Base-by-base conservation (phyloP, 164 flowering plant genomes). In the Annona cherimola region DNA sequence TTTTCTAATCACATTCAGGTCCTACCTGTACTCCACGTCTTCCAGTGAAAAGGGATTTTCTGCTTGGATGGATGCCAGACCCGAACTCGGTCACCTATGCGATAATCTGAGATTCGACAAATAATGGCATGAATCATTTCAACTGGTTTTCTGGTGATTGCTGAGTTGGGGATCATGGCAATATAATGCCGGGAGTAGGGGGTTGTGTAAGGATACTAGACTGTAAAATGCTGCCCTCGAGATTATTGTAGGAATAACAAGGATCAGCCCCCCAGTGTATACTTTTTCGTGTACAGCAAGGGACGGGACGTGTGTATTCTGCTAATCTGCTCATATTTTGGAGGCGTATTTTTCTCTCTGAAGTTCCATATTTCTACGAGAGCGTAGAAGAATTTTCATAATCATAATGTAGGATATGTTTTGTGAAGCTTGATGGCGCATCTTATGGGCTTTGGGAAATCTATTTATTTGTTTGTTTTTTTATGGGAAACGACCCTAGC, bases 81-180 rank as follows among this genome's bases (percentile, higher is more conserved):
- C 98, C 65, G 98, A 94, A 82, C 95, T 94, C 16, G 92, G 93
- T 54, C 91, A 94, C 79, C 89, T 94, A 39, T 94, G 94, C 71
- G 76, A 84, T 78, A 88, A 92, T 77, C 86, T 94, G 18, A 86
- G 91, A 76, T 81, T 94, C 40, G 88, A 89, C 63, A 81, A 84
- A 75, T 85, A 83, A 42, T 9, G 64, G 35, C 0, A 43, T 62
- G 41, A 55, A 61, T 42, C 63, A 57, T 20, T 72, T 18, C 61
- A 68, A 12, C 4, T 0, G 66, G 8, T 45, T 20, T 61, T 41
- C 71, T 20, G 26, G 4, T 18, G 42, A 59, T n/a, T 3, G 45
- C 3, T 0, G 18, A 9, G 63, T 61, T 11, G 20, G 55, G 69
- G 26, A 42, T 16, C 4, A 43, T 65, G 18, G 44, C 18, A 45